phyloP scores from a whole-genome alignment of 495 filamentous ascomycete genomes.

The Aeminium ludgeri region DNA sequence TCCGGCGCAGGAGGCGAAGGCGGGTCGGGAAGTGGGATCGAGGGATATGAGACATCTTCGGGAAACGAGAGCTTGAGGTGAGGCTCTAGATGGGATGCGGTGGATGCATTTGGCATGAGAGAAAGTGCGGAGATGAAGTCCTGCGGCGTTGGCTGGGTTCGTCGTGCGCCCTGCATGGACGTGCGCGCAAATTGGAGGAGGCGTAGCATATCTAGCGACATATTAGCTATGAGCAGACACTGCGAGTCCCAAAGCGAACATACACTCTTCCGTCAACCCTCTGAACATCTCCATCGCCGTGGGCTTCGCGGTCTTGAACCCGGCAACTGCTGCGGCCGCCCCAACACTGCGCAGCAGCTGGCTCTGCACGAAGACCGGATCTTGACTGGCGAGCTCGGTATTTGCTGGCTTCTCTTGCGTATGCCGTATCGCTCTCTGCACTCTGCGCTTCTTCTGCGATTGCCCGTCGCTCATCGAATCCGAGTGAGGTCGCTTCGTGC shows the following conservation, averaged over 20 bases:
- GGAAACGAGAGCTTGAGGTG: constrained; percentile 29
- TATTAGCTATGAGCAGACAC: constrained; percentile 1
- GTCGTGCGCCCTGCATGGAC: constrained; percentile 45
- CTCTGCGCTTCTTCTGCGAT: constrained; percentile 1
- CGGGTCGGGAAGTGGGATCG: constrained; percentile 32
- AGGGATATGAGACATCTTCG: constrained; percentile 20
- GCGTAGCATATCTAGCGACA: constrained; percentile 36
- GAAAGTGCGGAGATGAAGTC: constrained; percentile 53
- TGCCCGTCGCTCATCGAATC: not conserved
- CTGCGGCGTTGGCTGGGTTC: constrained; percentile 43
- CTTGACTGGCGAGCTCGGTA: constrained; percentile 14
- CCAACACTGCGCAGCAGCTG: constrained; percentile 42
- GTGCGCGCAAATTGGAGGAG: constrained; percentile 39
- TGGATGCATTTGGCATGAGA: constrained; percentile 14
- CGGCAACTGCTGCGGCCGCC: constrained; percentile 34
- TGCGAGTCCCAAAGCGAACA: constrained; percentile 2
- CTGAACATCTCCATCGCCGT: constrained; percentile 42
- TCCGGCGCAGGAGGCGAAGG: constrained; percentile 28
- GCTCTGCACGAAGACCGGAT: constrained; percentile 18
- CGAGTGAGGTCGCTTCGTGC: constrained; percentile 6
- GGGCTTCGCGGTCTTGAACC: constrained; percentile 41
- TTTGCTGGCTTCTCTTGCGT: constrained; percentile 6
- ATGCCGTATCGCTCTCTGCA: constrained; percentile 2
- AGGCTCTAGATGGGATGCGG: constrained; percentile 22
- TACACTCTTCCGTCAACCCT: constrained; percentile 47